phyloP scores from a whole-genome alignment of 495 filamentous ascomycete genomes.

The Apiosordaria backusii region DNA sequence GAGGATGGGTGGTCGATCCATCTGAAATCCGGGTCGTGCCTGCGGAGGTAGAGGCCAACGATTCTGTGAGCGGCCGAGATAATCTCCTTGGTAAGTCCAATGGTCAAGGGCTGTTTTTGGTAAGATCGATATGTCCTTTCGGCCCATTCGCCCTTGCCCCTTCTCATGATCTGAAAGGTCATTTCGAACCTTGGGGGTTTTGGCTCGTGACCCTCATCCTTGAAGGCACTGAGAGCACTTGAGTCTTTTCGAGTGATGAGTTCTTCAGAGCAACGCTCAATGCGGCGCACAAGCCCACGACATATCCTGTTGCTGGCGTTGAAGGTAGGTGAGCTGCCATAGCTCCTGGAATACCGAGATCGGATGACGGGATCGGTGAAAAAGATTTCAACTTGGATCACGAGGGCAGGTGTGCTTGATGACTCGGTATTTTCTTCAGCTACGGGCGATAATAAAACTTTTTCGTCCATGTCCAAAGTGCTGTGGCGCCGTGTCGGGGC shows the following conservation, averaged over 20 bases:
- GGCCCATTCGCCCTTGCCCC: conserved; percentile 41
- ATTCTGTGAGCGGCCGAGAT: conserved; percentile 42
- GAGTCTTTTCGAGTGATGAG: conserved; percentile 48
- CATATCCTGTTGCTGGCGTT: conserved; percentile 39
- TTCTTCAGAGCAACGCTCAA: conserved; percentile 47
- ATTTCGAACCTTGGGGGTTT: conserved; percentile 46
- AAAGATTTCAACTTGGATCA: conserved; percentile 42
- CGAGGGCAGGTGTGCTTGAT: conserved; percentile 20
- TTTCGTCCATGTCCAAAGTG: conserved; percentile 26
- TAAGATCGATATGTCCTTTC: conserved; percentile 43
- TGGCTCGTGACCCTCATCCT: conserved; percentile 31
- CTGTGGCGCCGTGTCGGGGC: neutral
- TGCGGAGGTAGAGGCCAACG: conserved; percentile 43
- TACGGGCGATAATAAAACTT: conserved; percentile 25
- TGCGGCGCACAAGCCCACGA: conserved; percentile 42
- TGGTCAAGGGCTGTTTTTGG: conserved; percentile 42
- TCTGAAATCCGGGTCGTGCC: conserved; percentile 42
- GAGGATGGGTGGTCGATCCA: conserved; percentile 40
- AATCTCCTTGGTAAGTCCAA: conserved; percentile 40
- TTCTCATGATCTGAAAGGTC: conserved; percentile 38
- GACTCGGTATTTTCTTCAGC: conserved; percentile 21
- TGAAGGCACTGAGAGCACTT: conserved; percentile 38
- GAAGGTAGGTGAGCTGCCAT: conserved; percentile 39
- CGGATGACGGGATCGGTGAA: conserved; percentile 44
- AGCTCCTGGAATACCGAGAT: conserved; percentile 37